Percentiles rank a stretch among this genome's conserved stretches.
phyloP scores from a whole-genome alignment of 2,329 filamentous ascomycete species.

The Trichoderma sp. region DNA sequence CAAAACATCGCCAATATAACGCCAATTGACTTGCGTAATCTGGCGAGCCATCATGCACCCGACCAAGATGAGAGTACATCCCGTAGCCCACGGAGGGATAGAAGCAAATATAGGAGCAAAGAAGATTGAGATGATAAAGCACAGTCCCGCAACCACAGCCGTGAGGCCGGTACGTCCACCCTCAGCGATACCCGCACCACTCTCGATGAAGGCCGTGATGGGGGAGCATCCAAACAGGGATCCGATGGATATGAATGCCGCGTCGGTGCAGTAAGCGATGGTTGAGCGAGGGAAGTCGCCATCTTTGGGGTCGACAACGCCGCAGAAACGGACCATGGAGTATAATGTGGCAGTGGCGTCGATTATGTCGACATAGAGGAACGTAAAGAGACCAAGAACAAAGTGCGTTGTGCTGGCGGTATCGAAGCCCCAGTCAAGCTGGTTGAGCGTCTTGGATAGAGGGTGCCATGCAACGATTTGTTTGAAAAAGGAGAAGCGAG shows the following conservation, averaged over 20 bases:
- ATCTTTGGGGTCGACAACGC: conserved; percentile 60
- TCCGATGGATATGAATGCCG: conserved; percentile 67
- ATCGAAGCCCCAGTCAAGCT: conserved; percentile 63
- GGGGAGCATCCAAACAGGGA: conserved; percentile 68
- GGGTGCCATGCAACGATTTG: conserved; percentile 70
- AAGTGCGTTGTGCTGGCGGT: conserved; percentile 58
- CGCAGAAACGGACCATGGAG: conserved; percentile 76
- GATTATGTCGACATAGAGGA: conserved; percentile 77
- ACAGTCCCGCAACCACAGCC: conserved; percentile 64
- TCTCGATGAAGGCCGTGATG: conserved; percentile 73
- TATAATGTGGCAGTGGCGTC: conserved; percentile 76
- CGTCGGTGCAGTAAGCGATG: conserved; percentile 72
- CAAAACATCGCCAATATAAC: conserved; percentile 70
- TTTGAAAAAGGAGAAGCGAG: conserved; percentile 69
- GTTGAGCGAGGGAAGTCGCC: conserved; percentile 86
- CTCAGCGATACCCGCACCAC: conserved; percentile 71
- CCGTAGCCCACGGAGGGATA: conserved; percentile 75
- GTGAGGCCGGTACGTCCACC: conserved; percentile 72
- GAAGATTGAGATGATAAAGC: conserved; percentile 70
- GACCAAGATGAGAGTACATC: conserved; percentile 68
- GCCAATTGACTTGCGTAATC: conserved; percentile 73
- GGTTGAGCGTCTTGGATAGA: conserved; percentile 59
- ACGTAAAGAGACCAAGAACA: conserved; percentile 69
- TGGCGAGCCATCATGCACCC: conserved; percentile 77
- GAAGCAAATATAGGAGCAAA: conserved; percentile 75